Conservation (phyloP, 1,139 yeast genomes). For the Pneumocystis oryctolagi region DNA sequence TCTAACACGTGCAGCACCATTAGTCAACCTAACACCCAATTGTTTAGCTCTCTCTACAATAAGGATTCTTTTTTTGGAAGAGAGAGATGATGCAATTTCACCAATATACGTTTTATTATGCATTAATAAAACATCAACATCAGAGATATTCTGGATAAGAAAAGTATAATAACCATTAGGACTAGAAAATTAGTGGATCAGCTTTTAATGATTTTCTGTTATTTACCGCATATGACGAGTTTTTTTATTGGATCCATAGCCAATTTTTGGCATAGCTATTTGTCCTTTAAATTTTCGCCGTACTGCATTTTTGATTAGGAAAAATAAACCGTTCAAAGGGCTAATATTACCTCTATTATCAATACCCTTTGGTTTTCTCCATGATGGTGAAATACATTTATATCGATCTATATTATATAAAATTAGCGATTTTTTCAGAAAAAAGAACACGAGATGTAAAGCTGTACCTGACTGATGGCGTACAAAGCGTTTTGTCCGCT, state of each 20-base stretch:
- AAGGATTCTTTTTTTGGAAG: constrained; percentile 95
- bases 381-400: constrained; percentile 36
- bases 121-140: constrained; percentile 87
- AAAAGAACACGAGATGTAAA: neutral
- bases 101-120: constrained; percentile 99
- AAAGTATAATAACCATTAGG: constrained; percentile 98
- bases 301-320: constrained; percentile 29
- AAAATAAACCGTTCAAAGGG: neutral
- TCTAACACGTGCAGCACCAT: neutral
- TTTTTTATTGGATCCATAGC: constrained; percentile 99
- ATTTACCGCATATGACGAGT: constrained; percentile 65
- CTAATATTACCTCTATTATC: constrained; percentile 51
- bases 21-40: constrained; percentile 62
- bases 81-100: constrained; percentile 96
- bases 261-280: constrained; percentile 97
- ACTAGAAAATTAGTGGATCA: neutral
- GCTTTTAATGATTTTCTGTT: neutral
- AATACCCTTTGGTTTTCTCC: constrained; percentile 99
- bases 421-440: neutral
- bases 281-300: constrained; percentile 98
- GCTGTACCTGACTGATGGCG: constrained; percentile 99
- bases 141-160: constrained; percentile 83
- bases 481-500: constrained; percentile 97
- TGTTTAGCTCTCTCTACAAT: constrained; percentile 96
- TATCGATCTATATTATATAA: neutral